Conservation (phyloP, 331 rosid genomes). For the Malus hybrid region DNA sequence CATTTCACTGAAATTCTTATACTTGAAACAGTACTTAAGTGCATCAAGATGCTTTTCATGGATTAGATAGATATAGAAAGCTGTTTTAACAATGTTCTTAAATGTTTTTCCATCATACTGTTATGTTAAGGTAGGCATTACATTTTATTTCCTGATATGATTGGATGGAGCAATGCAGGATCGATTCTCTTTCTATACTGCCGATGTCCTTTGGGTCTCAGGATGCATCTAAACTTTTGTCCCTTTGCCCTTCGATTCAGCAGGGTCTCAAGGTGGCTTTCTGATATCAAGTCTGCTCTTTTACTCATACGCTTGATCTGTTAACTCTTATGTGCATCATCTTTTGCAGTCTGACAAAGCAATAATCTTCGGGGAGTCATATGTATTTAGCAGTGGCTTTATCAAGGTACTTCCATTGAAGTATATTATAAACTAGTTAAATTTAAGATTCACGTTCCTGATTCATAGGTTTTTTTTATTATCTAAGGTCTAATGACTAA, state of each 20-base stretch:
- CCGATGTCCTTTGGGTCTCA: slow-evolving; percentile 88
- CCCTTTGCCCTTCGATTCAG: slow-evolving; percentile 76
- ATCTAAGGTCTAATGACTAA: neutral
- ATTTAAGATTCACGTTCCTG: neutral
- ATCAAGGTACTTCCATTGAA: slow-evolving; percentile 55
- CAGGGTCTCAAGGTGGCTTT: slow-evolving; percentile 72
- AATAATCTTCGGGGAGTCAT: slow-evolving; percentile 70
- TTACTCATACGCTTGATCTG: slow-evolving; percentile 3
- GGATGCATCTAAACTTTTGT: slow-evolving; percentile 79
- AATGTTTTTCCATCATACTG: neutral
- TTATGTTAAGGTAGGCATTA: neutral
- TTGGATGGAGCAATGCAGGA: slow-evolving; percentile 46
- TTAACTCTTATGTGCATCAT: slow-evolving; percentile 14
- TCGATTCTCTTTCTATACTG: slow-evolving; percentile 75
- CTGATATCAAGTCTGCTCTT: slow-evolving; percentile 9
- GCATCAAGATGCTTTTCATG: neutral
- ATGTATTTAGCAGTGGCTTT: slow-evolving; percentile 68
- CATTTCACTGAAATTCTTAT: neutral
- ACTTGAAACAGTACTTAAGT: neutral
- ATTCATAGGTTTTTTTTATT: neutral
- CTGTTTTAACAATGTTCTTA: neutral
- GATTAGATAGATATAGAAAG: neutral
- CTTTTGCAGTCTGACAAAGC: slow-evolving; percentile 79
- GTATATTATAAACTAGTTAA: neutral
- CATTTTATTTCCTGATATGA: slow-evolving; percentile 1